phyloP scores from a whole-genome alignment of 352 stramenopile genomes.

The Aphanomyces astaci region DNA sequence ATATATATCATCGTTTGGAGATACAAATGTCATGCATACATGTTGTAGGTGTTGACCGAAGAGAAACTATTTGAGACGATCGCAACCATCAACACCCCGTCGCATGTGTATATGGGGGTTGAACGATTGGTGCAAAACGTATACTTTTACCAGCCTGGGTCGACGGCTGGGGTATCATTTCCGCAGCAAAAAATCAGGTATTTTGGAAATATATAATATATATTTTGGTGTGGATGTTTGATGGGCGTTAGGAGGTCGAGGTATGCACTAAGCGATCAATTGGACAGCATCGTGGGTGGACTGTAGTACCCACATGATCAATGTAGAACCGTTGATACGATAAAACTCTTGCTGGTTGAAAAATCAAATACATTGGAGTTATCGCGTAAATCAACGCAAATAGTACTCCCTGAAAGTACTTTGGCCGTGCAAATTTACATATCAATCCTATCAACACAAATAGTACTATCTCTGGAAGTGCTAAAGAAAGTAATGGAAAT shows the following conservation, averaged over 20 bases:
- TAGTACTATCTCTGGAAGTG: too few relatives aligned
- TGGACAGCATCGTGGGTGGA: background rate
- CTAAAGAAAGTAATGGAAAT: too few relatives aligned
- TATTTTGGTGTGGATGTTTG: background rate
- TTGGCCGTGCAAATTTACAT: too few relatives aligned
- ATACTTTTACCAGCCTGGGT: conserved; percentile 61
- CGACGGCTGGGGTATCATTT: background rate
- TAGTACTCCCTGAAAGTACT: too few relatives aligned
- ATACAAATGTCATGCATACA: background rate
- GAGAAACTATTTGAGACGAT: conserved; percentile 65
- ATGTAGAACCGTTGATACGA: background rate
- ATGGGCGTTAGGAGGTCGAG: background rate
- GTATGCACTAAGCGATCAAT: conserved; percentile 3
- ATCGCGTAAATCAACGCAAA: too few relatives aligned
- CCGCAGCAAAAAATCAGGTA: conserved; percentile 11
- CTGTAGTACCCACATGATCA: background rate
- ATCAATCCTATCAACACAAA: too few relatives aligned
- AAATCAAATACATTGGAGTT: background rate
- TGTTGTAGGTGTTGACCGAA: conserved; percentile 39
- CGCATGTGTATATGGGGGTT: conserved; percentile 55
- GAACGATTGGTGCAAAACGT: conserved; percentile 76
- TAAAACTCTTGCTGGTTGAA: background rate
- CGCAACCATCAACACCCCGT: conserved; percentile 49
- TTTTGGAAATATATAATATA: background rate
- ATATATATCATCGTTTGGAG: too few relatives aligned